Percentiles rank a stretch among this genome's conserved stretches.
Conservation (phyloP, 805 yeast species). For the Monosporozyma yasuniensis region DNA sequence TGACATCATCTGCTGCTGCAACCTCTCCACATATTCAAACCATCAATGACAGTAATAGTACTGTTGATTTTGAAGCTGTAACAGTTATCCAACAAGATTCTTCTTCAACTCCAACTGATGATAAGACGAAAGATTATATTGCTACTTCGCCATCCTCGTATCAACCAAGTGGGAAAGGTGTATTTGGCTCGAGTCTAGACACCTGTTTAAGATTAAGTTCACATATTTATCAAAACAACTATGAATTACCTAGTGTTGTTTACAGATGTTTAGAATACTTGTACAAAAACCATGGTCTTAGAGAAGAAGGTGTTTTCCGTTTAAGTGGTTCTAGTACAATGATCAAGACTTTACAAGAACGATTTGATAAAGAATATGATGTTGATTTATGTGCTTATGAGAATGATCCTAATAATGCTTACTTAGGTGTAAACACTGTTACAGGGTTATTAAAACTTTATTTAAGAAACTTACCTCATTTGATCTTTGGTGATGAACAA, state of each 20-base stretch:
- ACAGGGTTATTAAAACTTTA: slow-evolving; percentile 80
- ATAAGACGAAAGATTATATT: neutral
- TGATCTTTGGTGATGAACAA: slow-evolving; percentile 52
- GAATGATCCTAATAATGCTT: slow-evolving; percentile 12
- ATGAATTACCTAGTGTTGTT: slow-evolving; percentile 58
- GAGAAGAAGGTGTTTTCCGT: slow-evolving; percentile 86
- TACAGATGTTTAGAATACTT: slow-evolving; percentile 67
- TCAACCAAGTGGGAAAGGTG: slow-evolving; percentile 7
- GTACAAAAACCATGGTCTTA: slow-evolving; percentile 56
- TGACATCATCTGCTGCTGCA: neutral
- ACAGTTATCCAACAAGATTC: slow-evolving; percentile 7
- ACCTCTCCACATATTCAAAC: neutral
- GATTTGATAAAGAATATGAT: slow-evolving; percentile 60
- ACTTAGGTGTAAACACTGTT: slow-evolving; percentile 70
- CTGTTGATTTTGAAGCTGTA: slow-evolving; percentile 6
- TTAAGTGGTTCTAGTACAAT: slow-evolving; percentile 79
- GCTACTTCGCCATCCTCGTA: neutral
- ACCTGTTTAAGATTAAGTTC: slow-evolving; percentile 46
- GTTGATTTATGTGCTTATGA: slow-evolving; percentile 47
- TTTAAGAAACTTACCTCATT: slow-evolving; percentile 65
- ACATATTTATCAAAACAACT: slow-evolving; percentile 30
- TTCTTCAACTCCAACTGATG: neutral
- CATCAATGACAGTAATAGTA: neutral
- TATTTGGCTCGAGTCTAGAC: slow-evolving; percentile 60
- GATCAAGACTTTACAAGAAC: slow-evolving; percentile 58